Evolutionary conservation across 805 yeast species (phyloP).

Genomic region (Nakazawaea anatomiae): DNA sequence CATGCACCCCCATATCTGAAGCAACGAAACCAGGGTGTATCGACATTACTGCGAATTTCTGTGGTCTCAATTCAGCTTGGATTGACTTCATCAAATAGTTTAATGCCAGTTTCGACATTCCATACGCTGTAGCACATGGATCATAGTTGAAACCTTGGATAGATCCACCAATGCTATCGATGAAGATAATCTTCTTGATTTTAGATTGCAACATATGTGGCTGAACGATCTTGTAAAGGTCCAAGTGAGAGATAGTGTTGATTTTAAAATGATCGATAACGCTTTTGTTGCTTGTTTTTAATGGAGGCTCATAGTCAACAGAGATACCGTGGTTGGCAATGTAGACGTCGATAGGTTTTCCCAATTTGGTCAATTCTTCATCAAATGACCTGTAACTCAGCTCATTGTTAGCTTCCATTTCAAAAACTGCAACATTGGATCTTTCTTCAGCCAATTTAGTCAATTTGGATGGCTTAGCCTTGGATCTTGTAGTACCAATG

Average conservation of each 20-base stretch:
- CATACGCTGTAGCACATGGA: constrained; percentile 20
- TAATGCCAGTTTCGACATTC: constrained; percentile 30
- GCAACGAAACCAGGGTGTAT: constrained; percentile 24
- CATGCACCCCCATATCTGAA: constrained; percentile 24
- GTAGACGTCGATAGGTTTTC: not conserved
- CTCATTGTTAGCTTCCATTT: not conserved
- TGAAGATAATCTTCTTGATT: constrained; percentile 23
- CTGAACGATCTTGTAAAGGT: constrained; percentile 12
- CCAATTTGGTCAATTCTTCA: not conserved
- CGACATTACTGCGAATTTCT: constrained; percentile 22
- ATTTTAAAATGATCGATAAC: not conserved
- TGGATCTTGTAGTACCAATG: constrained; percentile 14
- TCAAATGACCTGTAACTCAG: not conserved
- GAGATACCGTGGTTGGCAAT: constrained; percentile 15
- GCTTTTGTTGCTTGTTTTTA: too few relatives aligned
- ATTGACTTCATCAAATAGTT: constrained; percentile 22
- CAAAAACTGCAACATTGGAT: constrained; percentile 12
- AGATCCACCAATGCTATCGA: constrained; percentile 24
- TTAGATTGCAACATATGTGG: constrained; percentile 20
- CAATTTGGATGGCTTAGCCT: constrained; percentile 5
- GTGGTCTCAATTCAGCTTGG: constrained; percentile 19
- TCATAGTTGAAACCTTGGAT: constrained; percentile 18
- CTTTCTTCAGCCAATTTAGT: not conserved
- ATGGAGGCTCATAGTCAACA: not conserved
- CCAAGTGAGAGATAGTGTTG: constrained; percentile 14